phyloP scores from a whole-genome alignment of 2,329 filamentous ascomycete genomes.

The Penicillium frequentans region DNA sequence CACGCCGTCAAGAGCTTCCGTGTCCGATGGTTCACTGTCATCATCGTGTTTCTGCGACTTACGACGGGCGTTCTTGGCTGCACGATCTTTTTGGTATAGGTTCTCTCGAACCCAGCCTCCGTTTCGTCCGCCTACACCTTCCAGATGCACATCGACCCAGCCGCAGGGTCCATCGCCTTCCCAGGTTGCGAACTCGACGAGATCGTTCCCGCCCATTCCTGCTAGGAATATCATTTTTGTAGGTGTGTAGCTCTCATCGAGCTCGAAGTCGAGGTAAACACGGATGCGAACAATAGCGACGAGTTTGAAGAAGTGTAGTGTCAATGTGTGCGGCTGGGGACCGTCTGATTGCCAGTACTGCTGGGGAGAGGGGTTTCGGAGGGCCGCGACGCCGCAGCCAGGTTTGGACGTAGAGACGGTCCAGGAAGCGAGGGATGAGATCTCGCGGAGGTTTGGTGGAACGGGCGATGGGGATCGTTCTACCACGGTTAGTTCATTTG shows the following conservation, averaged over 20 bases:
- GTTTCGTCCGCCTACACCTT: slow-evolving; percentile 56
- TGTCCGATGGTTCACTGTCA: slow-evolving; percentile 16
- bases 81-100: slow-evolving; percentile 12
- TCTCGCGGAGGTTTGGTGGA: slow-evolving; percentile 56
- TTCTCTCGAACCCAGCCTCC: slow-evolving; percentile 30
- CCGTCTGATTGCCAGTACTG: slow-evolving; percentile 68
- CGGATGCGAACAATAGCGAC: slow-evolving; percentile 52
- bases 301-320: slow-evolving; percentile 62
- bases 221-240: slow-evolving; percentile 88
- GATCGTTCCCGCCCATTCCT: slow-evolving; percentile 86
- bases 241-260: slow-evolving; percentile 95
- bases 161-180: slow-evolving; percentile 76
- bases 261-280: slow-evolving; percentile 76
- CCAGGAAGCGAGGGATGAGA: slow-evolving; percentile 66
- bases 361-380: slow-evolving; percentile 56
- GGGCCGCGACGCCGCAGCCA: slow-evolving; percentile 60
- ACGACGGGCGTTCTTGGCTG: slow-evolving; percentile 8
- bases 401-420: slow-evolving; percentile 64
- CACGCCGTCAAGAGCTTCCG: slow-evolving; percentile 27
- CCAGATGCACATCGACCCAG: slow-evolving; percentile 83
- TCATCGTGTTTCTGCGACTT: slow-evolving; percentile 6
- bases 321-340: slow-evolving; percentile 63
- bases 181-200: slow-evolving; percentile 83
- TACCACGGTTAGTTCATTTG: slow-evolving; percentile 7
- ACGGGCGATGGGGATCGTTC: slow-evolving; percentile 39